Percentiles rank a stretch among this genome's conserved stretches.
phyloP scores from a whole-genome alignment of 164 flowering plant genomes.

The Sedum album region DNA sequence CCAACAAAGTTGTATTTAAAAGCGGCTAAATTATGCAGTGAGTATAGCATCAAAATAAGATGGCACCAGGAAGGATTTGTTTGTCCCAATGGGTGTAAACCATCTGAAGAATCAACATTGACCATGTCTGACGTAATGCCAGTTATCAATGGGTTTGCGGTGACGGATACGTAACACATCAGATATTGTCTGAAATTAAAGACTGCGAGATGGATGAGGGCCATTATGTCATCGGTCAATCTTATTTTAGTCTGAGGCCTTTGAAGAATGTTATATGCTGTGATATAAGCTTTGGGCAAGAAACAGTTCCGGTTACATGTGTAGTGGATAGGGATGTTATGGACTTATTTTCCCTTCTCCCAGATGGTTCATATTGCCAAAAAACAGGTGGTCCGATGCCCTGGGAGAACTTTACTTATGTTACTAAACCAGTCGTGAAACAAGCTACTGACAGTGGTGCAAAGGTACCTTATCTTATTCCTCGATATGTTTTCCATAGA shows the following conservation, averaged over 20 bases:
- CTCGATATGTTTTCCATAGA: neutral
- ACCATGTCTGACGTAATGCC: neutral
- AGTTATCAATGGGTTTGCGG: conserved; percentile 16
- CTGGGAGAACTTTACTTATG: conserved; percentile 86
- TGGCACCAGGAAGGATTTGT: conserved; percentile 80
- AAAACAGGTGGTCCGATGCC: conserved; percentile 38
- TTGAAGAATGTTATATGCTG: conserved; percentile 46
- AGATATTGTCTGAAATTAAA: conserved; percentile 15
- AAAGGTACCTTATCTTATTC: conserved; percentile 37
- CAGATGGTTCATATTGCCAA: conserved; percentile 25
- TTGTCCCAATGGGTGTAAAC: conserved; percentile 78
- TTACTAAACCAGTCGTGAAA: conserved; percentile 54
- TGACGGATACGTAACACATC: conserved; percentile 6
- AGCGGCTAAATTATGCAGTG: conserved; percentile 95
- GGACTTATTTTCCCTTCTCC: conserved; percentile 25
- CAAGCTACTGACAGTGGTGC: conserved; percentile 41
- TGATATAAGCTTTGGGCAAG: conserved; percentile 86
- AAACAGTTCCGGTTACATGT: conserved; percentile 64
- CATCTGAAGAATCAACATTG: conserved; percentile 3
- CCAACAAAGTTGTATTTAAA: conserved; percentile 69
- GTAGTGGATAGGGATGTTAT: conserved; percentile 53
- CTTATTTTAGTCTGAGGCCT: conserved; percentile 31
- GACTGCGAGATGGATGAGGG: conserved; percentile 77
- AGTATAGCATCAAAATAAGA: conserved; percentile 50
- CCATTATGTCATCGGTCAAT: conserved; percentile 55